Conservation (phyloP, 768 basidiomycete genomes). For the Pholiota microspora region DNA sequence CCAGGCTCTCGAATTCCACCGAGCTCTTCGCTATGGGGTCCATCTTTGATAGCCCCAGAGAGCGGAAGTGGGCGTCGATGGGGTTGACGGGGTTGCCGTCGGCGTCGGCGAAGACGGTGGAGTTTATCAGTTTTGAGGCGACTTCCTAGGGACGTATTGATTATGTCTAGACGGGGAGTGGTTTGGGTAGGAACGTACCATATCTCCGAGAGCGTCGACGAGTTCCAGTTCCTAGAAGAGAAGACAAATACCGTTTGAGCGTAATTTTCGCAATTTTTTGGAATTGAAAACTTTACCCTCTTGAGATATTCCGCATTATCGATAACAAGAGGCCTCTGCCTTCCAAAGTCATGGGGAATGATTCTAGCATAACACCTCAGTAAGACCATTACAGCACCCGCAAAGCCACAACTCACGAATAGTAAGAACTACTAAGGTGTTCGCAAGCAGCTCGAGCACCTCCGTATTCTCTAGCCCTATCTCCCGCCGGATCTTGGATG, state of each 20-base stretch:
- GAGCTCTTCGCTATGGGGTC: slow-evolving; percentile 2
- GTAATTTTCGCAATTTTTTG: background rate
- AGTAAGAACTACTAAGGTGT: slow-evolving; percentile 8
- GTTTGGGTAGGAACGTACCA: slow-evolving; percentile 2
- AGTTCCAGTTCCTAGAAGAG: slow-evolving; percentile 10
- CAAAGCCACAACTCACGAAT: slow-evolving; percentile 11
- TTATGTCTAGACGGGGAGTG: background rate
- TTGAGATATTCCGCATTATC: slow-evolving; percentile 9
- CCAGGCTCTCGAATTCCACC: slow-evolving; percentile 4
- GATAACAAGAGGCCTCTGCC: slow-evolving; percentile 11
- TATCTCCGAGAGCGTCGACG: slow-evolving; percentile 12
- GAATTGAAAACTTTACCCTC: background rate
- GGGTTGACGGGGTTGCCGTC: slow-evolving; percentile 10
- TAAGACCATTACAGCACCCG: background rate
- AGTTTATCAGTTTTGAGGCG: slow-evolving; percentile 9
- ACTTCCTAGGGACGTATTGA: slow-evolving; percentile 3
- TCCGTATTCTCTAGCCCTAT: slow-evolving; percentile 1
- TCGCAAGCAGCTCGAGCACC: slow-evolving; percentile 7
- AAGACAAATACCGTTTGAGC: too few relatives aligned
- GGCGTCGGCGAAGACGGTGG: slow-evolving; percentile 1
- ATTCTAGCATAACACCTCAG: background rate
- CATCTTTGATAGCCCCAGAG: slow-evolving; percentile 10
- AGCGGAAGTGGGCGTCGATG: slow-evolving; percentile 10
- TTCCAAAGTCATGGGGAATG: slow-evolving; percentile 12
- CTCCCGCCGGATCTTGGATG: slow-evolving; percentile 6